Evolutionary conservation across 2,329 filamentous ascomycete genomes (phyloP), one percentile per base, ranked within the genome.

Genomic region (Venturia effusa): DNA sequence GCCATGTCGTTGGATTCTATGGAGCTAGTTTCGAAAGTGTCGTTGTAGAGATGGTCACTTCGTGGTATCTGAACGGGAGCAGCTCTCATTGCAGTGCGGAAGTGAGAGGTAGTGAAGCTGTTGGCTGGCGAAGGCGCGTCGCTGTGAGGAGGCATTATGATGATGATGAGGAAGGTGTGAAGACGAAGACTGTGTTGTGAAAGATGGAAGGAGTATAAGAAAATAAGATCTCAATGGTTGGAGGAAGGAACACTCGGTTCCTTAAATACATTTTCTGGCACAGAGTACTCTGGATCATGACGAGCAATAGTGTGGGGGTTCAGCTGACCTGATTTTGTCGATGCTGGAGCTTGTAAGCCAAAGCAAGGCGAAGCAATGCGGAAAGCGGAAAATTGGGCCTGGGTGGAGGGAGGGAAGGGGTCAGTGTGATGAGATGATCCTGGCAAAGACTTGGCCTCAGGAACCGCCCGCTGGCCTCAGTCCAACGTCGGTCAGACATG

Each of bases 21-120:
- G 3, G 73, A 75, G 69, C 73, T 75, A 64, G 71, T 72, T 60
- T 74, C 72, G 65, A 74, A 74, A n/a, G 63, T 59, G 63, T 75
- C 72, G 68, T 71, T 71, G 68, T 73, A 41, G 19, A 41, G 73
- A 57, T 67, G 69, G 48, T 64, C 68, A 70, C 74, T 74, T 61
- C 70, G 68, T 32, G 73, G 43, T 19, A 51, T 69, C 64, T 74
- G 73, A 0, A 74, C 72, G 62, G 73, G 67, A 65, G 72, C 59
- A 15, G 17, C 22, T 54, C 55, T 54, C 66, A 66, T 66, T 8
- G 66, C 61, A 8, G 63, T 41, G 22, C 61, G 32, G 43, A 51
- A 61, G 45, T 61, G 55, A 32, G 57, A 61, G 39, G 57, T 57
- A 22, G 40, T 61, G 64, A 60, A 66, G 66, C 64, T 67, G 17